Conservation (phyloP, 2,329 filamentous ascomycete genomes). For the Ceratocystis variospora region DNA sequence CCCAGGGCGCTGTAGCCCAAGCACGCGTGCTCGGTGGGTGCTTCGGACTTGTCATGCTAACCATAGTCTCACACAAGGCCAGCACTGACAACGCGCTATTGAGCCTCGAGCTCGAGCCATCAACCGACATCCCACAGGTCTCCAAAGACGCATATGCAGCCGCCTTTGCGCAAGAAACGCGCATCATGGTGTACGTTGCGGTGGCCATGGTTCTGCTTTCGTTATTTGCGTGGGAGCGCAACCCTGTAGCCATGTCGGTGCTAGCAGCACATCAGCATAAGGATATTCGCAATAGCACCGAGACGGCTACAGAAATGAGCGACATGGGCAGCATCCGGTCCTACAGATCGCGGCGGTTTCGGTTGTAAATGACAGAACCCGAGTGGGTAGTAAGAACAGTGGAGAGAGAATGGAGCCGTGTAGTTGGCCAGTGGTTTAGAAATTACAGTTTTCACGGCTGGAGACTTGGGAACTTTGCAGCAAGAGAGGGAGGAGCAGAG, state of each 20-base stretch:
- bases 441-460: neutral
- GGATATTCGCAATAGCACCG: slow-evolving; percentile 26
- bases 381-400: too few species aligned
- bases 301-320: slow-evolving; percentile 29
- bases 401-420: too few species aligned
- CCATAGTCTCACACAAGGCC: slow-evolving; percentile 41
- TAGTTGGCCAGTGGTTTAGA: too few species aligned
- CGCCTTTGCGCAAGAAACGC: slow-evolving; percentile 35
- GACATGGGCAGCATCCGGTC: slow-evolving; percentile 22
- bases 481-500: neutral
- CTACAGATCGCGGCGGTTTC: slow-evolving; percentile 15
- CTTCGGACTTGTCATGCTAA: slow-evolving; percentile 44
- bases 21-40: slow-evolving; percentile 46
- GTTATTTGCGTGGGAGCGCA: slow-evolving; percentile 32
- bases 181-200: slow-evolving; percentile 34
- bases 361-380: neutral
- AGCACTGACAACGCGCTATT: slow-evolving; percentile 29
- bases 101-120: slow-evolving; percentile 31
- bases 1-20: slow-evolving; percentile 47
- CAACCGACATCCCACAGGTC: slow-evolving; percentile 27
- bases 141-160: slow-evolving; percentile 32
- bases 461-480: neutral
- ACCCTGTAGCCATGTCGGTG: slow-evolving; percentile 28
- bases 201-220: slow-evolving; percentile 33
- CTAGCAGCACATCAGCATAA: slow-evolving; percentile 25